Conservation (phyloP, 495 filamentous ascomycete species). For the Penicillium malachiteum region DNA sequence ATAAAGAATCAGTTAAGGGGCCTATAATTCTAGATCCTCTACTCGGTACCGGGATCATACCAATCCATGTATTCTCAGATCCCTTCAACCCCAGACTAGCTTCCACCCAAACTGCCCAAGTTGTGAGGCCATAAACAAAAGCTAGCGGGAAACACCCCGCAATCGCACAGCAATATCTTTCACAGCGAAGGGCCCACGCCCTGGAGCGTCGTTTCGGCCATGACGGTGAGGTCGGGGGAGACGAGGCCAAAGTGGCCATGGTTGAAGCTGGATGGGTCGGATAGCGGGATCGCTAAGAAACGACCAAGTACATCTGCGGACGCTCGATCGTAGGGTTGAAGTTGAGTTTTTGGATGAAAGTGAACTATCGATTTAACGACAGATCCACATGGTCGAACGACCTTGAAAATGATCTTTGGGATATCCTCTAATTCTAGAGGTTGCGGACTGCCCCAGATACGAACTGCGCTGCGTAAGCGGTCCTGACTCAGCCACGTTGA, state of each 20-base stretch:
- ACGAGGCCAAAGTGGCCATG: slow-evolving; percentile 45
- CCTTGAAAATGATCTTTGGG: background rate
- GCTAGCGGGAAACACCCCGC: slow-evolving; percentile 82
- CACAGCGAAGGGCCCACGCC: slow-evolving; percentile 70
- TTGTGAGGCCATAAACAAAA: slow-evolving; percentile 86
- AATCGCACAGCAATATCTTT: slow-evolving; percentile 78
- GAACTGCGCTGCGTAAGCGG: slow-evolving; percentile 10
- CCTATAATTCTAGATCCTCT: background rate
- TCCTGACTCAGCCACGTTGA: slow-evolving; percentile 17
- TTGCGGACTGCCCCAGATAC: no score
- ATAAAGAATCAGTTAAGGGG: background rate
- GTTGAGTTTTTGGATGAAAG: background rate
- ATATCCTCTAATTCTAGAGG: no score
- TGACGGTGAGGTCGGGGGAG: slow-evolving; percentile 46
- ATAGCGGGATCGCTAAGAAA: slow-evolving; percentile 6
- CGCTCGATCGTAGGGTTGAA: background rate
- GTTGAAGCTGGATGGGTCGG: slow-evolving; percentile 15
- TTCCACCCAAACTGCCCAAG: slow-evolving; percentile 89
- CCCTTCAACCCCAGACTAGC: slow-evolving; percentile 66
- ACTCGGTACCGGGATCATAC: slow-evolving; percentile 58
- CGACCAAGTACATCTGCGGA: background rate
- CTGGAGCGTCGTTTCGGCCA: slow-evolving; percentile 50
- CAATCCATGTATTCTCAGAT: slow-evolving; percentile 61
- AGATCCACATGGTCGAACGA: slow-evolving; percentile 11
- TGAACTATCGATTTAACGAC: slow-evolving; percentile 1